phyloP scores from a whole-genome alignment of 345 rosid species.

The Eucalyptus polybractea region DNA sequence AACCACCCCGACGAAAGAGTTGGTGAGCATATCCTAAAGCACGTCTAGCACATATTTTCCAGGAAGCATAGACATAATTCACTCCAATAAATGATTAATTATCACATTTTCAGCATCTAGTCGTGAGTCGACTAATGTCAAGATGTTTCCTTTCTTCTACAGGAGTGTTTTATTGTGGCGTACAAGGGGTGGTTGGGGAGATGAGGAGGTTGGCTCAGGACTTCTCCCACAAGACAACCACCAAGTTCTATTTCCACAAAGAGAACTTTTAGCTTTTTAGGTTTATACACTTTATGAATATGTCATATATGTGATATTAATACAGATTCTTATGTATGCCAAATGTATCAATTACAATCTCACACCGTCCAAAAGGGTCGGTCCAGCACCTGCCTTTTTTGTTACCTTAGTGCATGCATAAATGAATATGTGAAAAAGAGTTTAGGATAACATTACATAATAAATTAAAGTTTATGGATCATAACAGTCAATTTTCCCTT shows the following conservation, averaged over 20 bases:
- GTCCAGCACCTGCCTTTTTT: neutral
- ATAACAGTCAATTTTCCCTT: neutral
- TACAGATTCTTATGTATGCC: neutral
- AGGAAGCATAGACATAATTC: neutral
- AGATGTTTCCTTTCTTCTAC: neutral
- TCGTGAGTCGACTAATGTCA: neutral
- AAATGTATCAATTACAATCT: neutral
- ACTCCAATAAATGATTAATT: neutral
- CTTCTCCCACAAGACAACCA: constrained; percentile 62
- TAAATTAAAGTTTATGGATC: neutral
- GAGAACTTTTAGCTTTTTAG: constrained; percentile 41
- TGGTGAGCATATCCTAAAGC: constrained; percentile 19
- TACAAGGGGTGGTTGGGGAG: constrained; percentile 43
- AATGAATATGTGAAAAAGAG: neutral
- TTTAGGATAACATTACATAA: neutral
- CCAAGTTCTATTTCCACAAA: constrained; percentile 75
- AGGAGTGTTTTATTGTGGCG: constrained; percentile 76
- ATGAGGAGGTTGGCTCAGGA: constrained; percentile 46
- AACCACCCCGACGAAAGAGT: constrained; percentile 47
- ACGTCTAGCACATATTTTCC: neutral
- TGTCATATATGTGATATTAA: neutral
- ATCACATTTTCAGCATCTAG: neutral
- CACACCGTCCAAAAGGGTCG: neutral
- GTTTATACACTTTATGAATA: too few species aligned
- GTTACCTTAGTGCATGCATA: neutral